Conservation (phyloP, 305 asterid species). For the Ajuga reptans region DNA sequence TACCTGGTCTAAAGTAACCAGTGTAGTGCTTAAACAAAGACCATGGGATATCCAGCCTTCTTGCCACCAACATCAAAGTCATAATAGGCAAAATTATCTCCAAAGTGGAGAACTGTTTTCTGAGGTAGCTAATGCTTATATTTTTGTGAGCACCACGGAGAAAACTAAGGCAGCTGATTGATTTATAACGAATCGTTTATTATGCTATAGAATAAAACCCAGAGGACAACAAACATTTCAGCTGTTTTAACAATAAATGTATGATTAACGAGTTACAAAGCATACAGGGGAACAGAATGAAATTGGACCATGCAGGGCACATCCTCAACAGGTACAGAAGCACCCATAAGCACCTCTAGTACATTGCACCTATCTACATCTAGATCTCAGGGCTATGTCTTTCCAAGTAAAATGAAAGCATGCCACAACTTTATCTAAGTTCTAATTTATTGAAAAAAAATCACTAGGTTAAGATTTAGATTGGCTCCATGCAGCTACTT, state of each 20-base stretch:
- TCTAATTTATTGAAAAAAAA: not conserved
- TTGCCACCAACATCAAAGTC: not conserved
- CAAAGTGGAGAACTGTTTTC: not conserved
- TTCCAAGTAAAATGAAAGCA: not conserved
- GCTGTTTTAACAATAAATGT: not conserved
- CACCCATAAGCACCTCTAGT: not conserved
- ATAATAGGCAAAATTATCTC: not conserved
- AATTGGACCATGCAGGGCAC: not conserved
- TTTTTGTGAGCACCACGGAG: not conserved
- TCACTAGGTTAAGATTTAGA: not conserved
- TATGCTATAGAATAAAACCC: not conserved
- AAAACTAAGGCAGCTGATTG: not conserved
- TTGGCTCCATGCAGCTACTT: not conserved
- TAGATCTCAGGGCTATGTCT: not conserved
- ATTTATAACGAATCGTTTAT: not conserved
- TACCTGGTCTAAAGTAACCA: not conserved
- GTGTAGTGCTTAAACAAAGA: not conserved
- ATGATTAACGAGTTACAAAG: not conserved
- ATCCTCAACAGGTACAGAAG: not conserved
- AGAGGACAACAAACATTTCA: not conserved
- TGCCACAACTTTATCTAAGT: not conserved
- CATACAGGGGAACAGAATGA: not conserved
- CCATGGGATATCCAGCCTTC: not conserved
- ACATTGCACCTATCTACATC: not conserved
- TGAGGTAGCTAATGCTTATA: not conserved